Percentiles rank a stretch among this genome's conserved stretches.
phyloP scores from a whole-genome alignment of 805 yeast genomes.

The Saturnispora ahearnii region DNA sequence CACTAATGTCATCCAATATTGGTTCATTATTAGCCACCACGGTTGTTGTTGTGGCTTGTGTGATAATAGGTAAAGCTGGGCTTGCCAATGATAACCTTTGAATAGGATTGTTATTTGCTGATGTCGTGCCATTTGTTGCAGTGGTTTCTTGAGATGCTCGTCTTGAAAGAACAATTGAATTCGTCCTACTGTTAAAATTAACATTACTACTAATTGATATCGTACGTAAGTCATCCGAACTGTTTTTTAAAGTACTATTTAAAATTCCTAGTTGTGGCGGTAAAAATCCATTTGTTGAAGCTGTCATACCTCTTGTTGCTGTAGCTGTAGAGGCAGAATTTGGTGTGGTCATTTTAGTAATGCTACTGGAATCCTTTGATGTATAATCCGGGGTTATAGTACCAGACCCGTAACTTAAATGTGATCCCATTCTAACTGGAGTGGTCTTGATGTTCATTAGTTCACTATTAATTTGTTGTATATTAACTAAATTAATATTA shows the following conservation, averaged over 20 bases:
- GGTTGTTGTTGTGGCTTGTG: conserved; percentile 29
- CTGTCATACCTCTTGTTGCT: not conserved
- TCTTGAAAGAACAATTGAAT: conserved; percentile 6
- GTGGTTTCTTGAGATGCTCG: conserved; percentile 14
- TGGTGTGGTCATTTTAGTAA: not conserved
- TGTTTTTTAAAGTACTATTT: not conserved
- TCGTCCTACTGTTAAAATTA: not conserved
- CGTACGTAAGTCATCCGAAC: conserved; percentile 5
- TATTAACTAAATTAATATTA: conserved; percentile 1
- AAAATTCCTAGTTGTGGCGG: not conserved
- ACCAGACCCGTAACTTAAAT: not conserved
- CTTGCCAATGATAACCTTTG: conserved; percentile 24
- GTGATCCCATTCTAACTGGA: conserved; percentile 1
- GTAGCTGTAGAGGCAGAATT: conserved; percentile 1
- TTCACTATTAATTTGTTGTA: not conserved
- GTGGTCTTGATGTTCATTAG: not conserved
- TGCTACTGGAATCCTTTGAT: not conserved
- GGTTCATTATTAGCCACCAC: not conserved
- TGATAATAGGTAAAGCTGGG: conserved; percentile 29
- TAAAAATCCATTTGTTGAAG: not conserved
- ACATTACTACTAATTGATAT: not conserved
- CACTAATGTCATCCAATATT: not conserved
- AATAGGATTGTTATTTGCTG: conserved; percentile 20
- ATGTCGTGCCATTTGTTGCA: conserved; percentile 3
- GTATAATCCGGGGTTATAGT: not conserved